A percentile compares a stretch with the other conserved stretches of the same genome.
Conservation (phyloP, 768 basidiomycete genomes). For the Amylocystis lapponica region DNA sequence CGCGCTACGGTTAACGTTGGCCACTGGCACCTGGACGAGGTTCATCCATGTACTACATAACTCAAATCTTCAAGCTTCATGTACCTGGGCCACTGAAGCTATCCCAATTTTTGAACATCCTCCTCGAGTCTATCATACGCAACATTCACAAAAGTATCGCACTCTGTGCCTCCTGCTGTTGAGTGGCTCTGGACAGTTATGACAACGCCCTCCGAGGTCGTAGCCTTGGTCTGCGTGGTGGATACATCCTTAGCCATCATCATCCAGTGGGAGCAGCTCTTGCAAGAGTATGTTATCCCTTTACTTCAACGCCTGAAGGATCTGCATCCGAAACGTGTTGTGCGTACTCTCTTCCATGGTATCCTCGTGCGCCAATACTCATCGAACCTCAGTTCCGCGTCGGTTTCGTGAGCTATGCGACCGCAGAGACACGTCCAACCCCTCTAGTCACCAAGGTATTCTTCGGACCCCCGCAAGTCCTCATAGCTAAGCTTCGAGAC, state of each 20-base stretch:
- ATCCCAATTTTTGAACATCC: no score
- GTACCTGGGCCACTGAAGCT: no score
- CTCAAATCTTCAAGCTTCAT: no score
- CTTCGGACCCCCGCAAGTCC: conserved; percentile 39
- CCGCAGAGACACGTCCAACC: conserved; percentile 46
- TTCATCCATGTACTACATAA: no score
- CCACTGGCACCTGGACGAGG: no score
- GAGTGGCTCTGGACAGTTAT: no score
- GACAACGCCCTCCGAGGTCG: no score
- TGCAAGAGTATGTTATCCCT: conserved; percentile 43
- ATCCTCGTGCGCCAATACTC: conserved; percentile 9
- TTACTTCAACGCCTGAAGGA: conserved; percentile 50
- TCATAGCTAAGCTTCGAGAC: conserved; percentile 41
- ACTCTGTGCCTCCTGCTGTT: no score
- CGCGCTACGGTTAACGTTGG: no score
- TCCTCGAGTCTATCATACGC: no score
- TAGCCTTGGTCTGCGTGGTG: conserved; percentile 51
- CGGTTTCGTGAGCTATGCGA: conserved; percentile 59
- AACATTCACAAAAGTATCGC: no score
- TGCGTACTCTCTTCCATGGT: conserved; percentile 15
- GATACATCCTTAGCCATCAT: conserved; percentile 55
- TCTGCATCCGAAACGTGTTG: conserved; percentile 29
- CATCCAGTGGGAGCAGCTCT: conserved; percentile 43
- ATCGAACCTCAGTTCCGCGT: conserved; percentile 29
- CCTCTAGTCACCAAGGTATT: conserved; percentile 54